Evolutionary conservation across 2,329 filamentous ascomycete genomes (phyloP), one percentile per base, ranked within the genome.

Genomic region (Triangularia setosa): DNA sequence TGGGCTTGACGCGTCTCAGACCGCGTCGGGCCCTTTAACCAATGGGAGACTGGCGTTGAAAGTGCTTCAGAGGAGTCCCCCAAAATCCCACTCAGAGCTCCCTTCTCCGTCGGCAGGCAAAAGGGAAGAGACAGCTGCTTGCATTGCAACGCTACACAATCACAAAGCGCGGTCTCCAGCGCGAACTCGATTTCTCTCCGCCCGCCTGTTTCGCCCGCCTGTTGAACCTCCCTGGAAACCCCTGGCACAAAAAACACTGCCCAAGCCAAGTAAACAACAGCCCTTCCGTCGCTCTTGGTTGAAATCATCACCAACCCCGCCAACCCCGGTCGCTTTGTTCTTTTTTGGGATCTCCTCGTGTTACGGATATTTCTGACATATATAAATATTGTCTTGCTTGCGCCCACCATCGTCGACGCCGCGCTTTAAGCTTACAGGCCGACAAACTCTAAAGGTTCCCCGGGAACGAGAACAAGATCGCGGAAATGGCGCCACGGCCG

Each of bases 401-500:
- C 40, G 40, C 40, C 40, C 18, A 48, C 40, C 7, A 21, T 48
- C 7, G 40, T n/a, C 18, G 40, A n/a, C 40, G 21, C 18, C 7
- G 40, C n/a, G 40, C 40, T 18, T 9, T n/a, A 21, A 21, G 40
- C 40, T 48, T 48, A 6, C 40, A 48, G 12, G 40, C 40, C 40
- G 8, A 23, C n/a, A 48, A 48, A 48, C 18, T 48, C 8, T 48
- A 48, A 48, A 48, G 40, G n/a, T 9, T 21, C 18, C 18, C 18
- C 18, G 12, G 8, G 40, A 48, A 18, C 24, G 14, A 25, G 14
- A 56, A 58, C 23, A n/a, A 53, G 11, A 12, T 53, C 55, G 48
- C 35, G 58, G 27, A 56, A 4, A 81, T 81, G 79, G 74, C 78
- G 69, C 75, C 79, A 54, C 74, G 77, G 62, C 68, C 72, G 65